Evolutionary conservation across 345 rosid species (phyloP), one percentile per base, ranked within the genome.

Genomic region (Eucalyptus polyanthemos): DNA sequence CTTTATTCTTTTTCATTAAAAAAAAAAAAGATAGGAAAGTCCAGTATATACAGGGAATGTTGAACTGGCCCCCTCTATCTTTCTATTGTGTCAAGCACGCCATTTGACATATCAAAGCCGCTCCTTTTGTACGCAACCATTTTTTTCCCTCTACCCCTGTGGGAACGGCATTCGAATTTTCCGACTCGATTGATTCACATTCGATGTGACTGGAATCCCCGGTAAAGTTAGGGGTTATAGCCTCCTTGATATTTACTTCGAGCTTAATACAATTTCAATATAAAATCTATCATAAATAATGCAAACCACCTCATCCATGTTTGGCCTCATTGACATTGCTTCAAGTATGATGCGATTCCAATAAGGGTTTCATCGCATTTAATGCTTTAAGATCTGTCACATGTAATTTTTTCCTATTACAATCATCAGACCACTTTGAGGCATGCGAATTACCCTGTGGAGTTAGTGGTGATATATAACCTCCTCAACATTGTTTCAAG

Each of bases 361-460:
- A 34, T 17, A 9, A 3, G 14, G 11, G 24, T 34, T 69, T 31
- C 24, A 5, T 8, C 44, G 0, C 12, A 69, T 34, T 69, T 9
- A 34, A 34, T 69, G 13, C 24, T 31, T 69, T 5, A 1, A 9
- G 24, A 69, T 16, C 2, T 3, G 7, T 31, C 22, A 8, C 80
- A 31, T 69, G 9, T 15, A 31, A 9, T 31, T 40, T 12, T 72
- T 34, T 37, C 25, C 8, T 19, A 21, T 76, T 69, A 11, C 3
- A 69, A 34, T 5, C 1, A 3, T 11, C 2, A 2, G 58, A 54
- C 11, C 11, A 54, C 24, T 54, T 54, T 7, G 8, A 29, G 4
- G 17, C 1, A 12, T 7, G 10, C 10, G 6, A n/a, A 67, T 67
- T 11, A 67, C 6, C 21, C 4, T 2, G 0, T n/a, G 8, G 12